Evolutionary conservation across 1,284 basidiomycete genomes (phyloP), one percentile per base, ranked within the genome.

Genomic region (Cryptococcus sp.): DNA sequence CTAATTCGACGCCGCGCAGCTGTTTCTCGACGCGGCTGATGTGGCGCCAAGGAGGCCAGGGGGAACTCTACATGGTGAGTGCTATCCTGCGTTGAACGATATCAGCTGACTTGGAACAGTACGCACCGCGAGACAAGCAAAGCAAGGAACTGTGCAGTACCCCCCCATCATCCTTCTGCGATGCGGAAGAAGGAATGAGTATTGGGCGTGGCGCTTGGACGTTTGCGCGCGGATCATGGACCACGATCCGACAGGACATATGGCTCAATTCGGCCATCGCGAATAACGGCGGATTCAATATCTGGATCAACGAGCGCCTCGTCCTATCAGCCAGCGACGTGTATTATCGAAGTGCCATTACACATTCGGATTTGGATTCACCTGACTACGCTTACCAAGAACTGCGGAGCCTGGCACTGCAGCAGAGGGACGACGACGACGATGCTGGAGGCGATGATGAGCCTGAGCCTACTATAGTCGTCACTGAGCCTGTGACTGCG

Each of bases 11-110:
- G 17, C 40, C 53, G 56, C 44, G 17, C 40, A 57, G 56, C 44
- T 57, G 56, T 57, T 79, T 72, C 66, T 70, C 68, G 15, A 59
- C 67, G 1, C 55, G 78, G 20, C 58, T 77, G 59, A 78, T 78
- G 68, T 78, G 74, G 71, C 61, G 68, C 47, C 46, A 56, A 11
- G 52, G 65, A 45, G 68, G 68, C 19, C 53, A 31, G 22, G 70
- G 68, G 45, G 70, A 71, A 51, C 27, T 68, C 3, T 1, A 41
- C 52, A 20, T 62, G 41, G 61, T 64, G 41, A 58, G 61, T 54
- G 3, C 3, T 31, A 15, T 47, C 19, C 17, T 7, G 10, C 10
- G 17, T 15, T 16, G 11, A 3, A 35, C 42, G 23, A 27, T 23
- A 13, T 10, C 13, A 13, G 17, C 45, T 38, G n/a, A 59, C 41